These are phyloP conservation scores for Trichoderma reesei DNA, from an alignment of 495 filamentous ascomycete genomes.

Conservation along the genomic window DNA sequence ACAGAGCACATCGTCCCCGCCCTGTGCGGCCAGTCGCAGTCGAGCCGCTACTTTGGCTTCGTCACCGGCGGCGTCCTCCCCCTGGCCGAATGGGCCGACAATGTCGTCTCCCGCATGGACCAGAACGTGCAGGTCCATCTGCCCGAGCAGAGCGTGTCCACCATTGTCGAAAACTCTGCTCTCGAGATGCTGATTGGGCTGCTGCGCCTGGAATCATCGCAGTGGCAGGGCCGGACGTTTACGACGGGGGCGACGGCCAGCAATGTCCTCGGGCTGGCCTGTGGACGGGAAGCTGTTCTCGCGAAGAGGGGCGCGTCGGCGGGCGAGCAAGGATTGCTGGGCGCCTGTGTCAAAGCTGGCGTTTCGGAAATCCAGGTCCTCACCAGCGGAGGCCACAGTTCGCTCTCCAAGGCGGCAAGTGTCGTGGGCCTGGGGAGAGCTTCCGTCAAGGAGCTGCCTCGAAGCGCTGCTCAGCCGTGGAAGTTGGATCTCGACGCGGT, in stretches of 20 bases:
- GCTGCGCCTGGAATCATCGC: constrained; percentile 42
- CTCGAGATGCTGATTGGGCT: constrained; percentile 60
- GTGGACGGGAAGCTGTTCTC: constrained; percentile 60
- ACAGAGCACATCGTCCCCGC: constrained; percentile 53
- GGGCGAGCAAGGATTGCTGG: constrained; percentile 58
- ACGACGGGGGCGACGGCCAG: constrained; percentile 84
- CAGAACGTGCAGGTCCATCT: constrained; percentile 85
- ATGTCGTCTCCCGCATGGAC: constrained; percentile 65
- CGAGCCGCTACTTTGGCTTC: constrained; percentile 71
- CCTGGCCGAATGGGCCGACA: constrained; percentile 75
- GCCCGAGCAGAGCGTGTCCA: constrained; percentile 59
- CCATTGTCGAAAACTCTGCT: constrained; percentile 62
- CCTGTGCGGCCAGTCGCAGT: constrained; percentile 53
- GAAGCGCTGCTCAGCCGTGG: constrained; percentile 46
- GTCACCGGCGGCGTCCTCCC: constrained; percentile 76
- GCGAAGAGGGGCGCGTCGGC: constrained; percentile 37
- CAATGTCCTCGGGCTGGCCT: constrained; percentile 75
- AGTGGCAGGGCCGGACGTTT: constrained; percentile 58
- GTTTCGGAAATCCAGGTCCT: constrained; percentile 63
- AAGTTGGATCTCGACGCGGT: constrained; percentile 53
- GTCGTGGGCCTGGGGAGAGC: constrained; percentile 69
- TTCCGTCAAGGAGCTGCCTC: constrained; percentile 51
- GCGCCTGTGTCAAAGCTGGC: constrained; percentile 51
- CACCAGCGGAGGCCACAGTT: constrained; percentile 74
- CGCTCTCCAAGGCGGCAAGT: constrained; percentile 70